Conservation (phyloP, 352 stramenopile genomes). For the Elongisporangium undulatum region DNA sequence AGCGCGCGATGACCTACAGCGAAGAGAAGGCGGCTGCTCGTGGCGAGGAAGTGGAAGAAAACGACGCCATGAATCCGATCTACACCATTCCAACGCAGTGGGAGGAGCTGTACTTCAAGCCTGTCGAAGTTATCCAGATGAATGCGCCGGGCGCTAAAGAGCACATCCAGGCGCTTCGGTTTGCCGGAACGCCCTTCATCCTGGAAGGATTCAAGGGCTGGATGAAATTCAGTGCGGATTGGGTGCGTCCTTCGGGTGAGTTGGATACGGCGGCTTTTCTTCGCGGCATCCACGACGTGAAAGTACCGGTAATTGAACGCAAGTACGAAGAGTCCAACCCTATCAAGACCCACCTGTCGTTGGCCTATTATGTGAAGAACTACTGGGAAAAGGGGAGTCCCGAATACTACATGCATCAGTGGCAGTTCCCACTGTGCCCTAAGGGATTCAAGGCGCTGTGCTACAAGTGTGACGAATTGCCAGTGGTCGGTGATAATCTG, state of each 20-base stretch:
- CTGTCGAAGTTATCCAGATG: conserved; percentile 66
- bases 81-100: conserved; percentile 68
- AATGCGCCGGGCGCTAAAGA: conserved; percentile 45
- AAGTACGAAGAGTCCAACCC: conserved; percentile 78
- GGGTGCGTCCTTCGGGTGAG: conserved; percentile 50
- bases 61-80: conserved; percentile 39
- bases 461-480: conserved; percentile 83
- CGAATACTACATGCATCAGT: conserved; percentile 94
- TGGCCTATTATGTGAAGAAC: conserved; percentile 78
- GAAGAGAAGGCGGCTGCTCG: background rate
- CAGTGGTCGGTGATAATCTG: conserved; percentile 91
- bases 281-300: conserved; percentile 68
- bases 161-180: conserved; percentile 54
- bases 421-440: conserved; percentile 90
- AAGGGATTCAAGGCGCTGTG: conserved; percentile 73
- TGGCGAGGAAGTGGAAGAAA: conserved; percentile 15
- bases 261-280: conserved; percentile 59
- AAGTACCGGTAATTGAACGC: conserved; percentile 70
- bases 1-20: background rate
- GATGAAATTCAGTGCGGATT: conserved; percentile 61
- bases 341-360: conserved; percentile 66
- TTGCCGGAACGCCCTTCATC: conserved; percentile 66
- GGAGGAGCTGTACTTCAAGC: conserved; percentile 60
- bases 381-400: conserved; percentile 76
- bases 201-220: conserved; percentile 59